A percentile compares a stretch with the other conserved stretches of the same genome.
phyloP scores from a whole-genome alignment of 2,329 filamentous ascomycete genomes.

The Pseudocercospora crystallina region DNA sequence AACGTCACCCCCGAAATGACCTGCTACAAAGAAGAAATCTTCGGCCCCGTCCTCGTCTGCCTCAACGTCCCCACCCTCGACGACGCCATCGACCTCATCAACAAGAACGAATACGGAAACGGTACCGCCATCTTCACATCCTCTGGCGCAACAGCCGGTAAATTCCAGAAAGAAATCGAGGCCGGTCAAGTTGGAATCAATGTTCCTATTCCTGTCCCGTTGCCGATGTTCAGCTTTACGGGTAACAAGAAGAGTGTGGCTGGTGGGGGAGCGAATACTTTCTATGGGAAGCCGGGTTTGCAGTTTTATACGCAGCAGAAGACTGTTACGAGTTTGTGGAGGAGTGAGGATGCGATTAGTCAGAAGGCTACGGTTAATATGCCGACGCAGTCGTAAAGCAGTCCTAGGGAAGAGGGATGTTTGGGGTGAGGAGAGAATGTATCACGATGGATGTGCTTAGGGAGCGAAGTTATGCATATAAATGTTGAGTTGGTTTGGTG shows the following conservation, averaged over 20 bases:
- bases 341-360: constrained; percentile 76
- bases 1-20: constrained; percentile 78
- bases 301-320: constrained; percentile 97
- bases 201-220: constrained; percentile 68
- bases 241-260: constrained; percentile 84
- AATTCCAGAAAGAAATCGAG: constrained; percentile 78
- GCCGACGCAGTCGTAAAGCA: constrained; percentile 61
- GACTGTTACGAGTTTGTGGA: constrained; percentile 94
- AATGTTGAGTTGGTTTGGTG: no score
- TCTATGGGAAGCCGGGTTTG: constrained; percentile 90
- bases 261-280: constrained; percentile 86
- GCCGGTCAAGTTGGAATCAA: constrained; percentile 86
- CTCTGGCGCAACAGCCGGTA: constrained; percentile 72
- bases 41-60: constrained; percentile 80
- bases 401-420: background rate
- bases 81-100: constrained; percentile 78
- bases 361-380: constrained; percentile 86
- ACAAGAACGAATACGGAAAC: constrained; percentile 84
- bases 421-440: background rate
- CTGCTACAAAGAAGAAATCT: constrained; percentile 84
- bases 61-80: constrained; percentile 75
- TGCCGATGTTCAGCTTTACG: constrained; percentile 46
- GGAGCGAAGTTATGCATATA: background rate
- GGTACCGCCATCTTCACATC: constrained; percentile 82
- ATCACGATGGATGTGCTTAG: background rate